Percentiles rank a stretch among this genome's conserved stretches.
phyloP scores from a whole-genome alignment of 2,329 filamentous ascomycete species.

The Periconia macrospinosa region DNA sequence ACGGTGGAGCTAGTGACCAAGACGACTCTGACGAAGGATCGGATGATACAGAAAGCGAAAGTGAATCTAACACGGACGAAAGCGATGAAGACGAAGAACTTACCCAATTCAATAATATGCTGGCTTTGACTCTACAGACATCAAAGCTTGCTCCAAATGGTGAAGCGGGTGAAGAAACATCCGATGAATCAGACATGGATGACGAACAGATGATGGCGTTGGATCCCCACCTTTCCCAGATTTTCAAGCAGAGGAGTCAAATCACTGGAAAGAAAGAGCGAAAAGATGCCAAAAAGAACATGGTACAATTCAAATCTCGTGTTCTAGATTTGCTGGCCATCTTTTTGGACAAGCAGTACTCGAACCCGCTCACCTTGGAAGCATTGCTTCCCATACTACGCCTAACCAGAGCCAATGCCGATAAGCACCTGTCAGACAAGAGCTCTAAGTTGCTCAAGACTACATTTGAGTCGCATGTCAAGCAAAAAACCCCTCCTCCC shows the following conservation, averaged over 20 bases:
- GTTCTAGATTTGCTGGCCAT: slow-evolving; percentile 85
- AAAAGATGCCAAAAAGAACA: slow-evolving; percentile 83
- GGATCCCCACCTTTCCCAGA: slow-evolving; percentile 78
- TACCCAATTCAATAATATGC: slow-evolving; percentile 70
- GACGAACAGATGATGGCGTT: slow-evolving; percentile 94
- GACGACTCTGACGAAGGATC: slow-evolving; percentile 22
- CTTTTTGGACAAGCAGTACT: slow-evolving; percentile 78
- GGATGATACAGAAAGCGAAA: slow-evolving; percentile 19
- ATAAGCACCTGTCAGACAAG: slow-evolving; percentile 74
- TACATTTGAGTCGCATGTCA: slow-evolving; percentile 67
- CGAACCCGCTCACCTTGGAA: slow-evolving; percentile 66
- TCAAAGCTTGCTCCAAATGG: slow-evolving; percentile 57
- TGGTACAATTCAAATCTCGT: slow-evolving; percentile 93
- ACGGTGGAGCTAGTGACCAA: slow-evolving; percentile 32
- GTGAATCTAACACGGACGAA: slow-evolving; percentile 18
- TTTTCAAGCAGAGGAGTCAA: slow-evolving; percentile 79
- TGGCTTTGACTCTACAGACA: slow-evolving; percentile 77
- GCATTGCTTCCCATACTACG: slow-evolving; percentile 76
- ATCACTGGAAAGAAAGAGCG: slow-evolving; percentile 71
- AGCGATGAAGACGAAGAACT: slow-evolving; percentile 52
- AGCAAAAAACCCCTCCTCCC: slow-evolving; percentile 50
- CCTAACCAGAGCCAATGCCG: slow-evolving; percentile 74
- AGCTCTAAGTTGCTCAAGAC: slow-evolving; percentile 71
- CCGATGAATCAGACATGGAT: slow-evolving; percentile 78
- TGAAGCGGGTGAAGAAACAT: slow-evolving; percentile 63